These are phyloP conservation scores for Caloboletus firmus DNA, from an alignment of 1,284 basidiomycete species.

Conservation along the genomic window DNA sequence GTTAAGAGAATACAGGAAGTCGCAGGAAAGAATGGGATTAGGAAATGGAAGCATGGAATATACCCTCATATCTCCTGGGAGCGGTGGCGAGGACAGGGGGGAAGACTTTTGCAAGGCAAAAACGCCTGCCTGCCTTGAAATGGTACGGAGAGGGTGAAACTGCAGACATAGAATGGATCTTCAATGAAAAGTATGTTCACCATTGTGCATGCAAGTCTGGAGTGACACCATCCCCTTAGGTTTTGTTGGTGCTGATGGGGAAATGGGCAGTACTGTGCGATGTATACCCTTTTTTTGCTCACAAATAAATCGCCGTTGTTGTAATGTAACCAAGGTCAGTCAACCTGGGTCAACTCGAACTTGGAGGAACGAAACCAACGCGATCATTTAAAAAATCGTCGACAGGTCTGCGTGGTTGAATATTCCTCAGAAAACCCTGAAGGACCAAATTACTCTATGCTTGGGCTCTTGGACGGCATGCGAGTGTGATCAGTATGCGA, in stretches of 20 bases:
- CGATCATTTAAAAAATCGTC: no score
- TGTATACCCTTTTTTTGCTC: no score
- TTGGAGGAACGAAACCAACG: no score
- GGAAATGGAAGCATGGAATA: conserved; percentile 59
- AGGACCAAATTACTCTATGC: no score
- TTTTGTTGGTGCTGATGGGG: conserved; percentile 25
- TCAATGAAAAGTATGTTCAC: conserved; percentile 52
- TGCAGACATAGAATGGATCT: conserved; percentile 49
- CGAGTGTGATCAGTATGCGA: no score
- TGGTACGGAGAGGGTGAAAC: conserved; percentile 51
- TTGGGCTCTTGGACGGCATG: no score
- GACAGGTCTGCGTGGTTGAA: no score
- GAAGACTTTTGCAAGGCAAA: conserved; percentile 39
- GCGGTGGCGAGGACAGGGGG: conserved; percentile 40
- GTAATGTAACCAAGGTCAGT: no score
- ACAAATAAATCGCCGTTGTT: no score
- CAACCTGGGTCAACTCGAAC: no score
- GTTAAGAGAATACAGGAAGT: conserved; percentile 40
- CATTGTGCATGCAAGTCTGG: neutral
- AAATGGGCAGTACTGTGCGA: neutral
- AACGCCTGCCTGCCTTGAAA: conserved; percentile 54
- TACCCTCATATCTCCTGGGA: conserved; percentile 39
- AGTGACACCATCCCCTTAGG: conserved; percentile 8
- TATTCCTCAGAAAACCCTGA: no score
- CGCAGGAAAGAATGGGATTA: conserved; percentile 40